phyloP scores from a whole-genome alignment of 2,329 filamentous ascomycete genomes.

The Stemphylium beticola region DNA sequence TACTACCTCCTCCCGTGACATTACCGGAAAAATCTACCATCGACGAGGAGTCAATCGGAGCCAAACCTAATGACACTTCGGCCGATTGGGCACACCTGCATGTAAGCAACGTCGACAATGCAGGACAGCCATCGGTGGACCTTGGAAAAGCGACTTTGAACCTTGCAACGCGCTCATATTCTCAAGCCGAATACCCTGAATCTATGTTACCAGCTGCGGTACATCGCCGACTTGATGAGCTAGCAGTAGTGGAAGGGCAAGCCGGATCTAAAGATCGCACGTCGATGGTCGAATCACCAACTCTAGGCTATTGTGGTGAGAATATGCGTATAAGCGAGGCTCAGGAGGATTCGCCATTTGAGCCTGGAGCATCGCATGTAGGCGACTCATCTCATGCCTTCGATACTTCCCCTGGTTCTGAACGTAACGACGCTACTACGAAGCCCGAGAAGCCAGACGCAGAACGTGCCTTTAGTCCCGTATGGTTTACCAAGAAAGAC shows the following conservation, averaged over 20 bases:
- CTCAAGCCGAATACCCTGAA: neutral
- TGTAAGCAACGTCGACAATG: too few species aligned
- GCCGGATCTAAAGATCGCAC: too few species aligned
- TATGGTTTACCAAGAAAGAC: slow-evolving; percentile 20
- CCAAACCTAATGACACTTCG: slow-evolving; percentile 8
- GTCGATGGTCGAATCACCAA: too few species aligned
- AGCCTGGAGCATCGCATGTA: neutral
- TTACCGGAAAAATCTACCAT: neutral
- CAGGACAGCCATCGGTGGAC: neutral
- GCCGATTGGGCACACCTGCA: too few species aligned
- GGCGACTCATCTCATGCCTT: slow-evolving; percentile 38
- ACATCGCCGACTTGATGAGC: neutral
- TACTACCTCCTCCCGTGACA: slow-evolving; percentile 21
- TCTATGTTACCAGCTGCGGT: neutral
- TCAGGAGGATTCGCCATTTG: neutral
- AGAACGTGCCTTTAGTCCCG: slow-evolving; percentile 4
- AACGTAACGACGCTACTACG: slow-evolving; percentile 11
- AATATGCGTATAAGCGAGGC: neutral
- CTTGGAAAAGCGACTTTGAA: neutral
- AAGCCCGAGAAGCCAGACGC: slow-evolving; percentile 1
- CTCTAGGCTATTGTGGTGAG: too few species aligned
- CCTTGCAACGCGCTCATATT: too few species aligned
- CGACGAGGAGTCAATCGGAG: slow-evolving; percentile 31
- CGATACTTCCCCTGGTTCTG: slow-evolving; percentile 11
- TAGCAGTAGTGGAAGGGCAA: neutral